These are phyloP conservation scores for Eucalyptus tenuipes DNA, from an alignment of 345 rosid species.

Conservation along the genomic window DNA sequence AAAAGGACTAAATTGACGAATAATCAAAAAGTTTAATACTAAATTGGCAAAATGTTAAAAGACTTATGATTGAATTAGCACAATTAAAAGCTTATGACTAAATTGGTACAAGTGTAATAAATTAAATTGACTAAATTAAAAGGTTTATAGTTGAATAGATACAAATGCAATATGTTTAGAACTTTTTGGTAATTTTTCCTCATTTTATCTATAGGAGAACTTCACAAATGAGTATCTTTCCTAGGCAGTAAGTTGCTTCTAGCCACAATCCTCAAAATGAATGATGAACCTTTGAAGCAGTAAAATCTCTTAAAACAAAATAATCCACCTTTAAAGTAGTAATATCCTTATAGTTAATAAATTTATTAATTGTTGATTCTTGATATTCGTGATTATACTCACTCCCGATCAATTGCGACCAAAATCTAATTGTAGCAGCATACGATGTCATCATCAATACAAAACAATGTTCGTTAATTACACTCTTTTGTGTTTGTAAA, in stretches of 20 bases:
- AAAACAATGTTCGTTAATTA: background rate
- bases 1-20: too few species aligned
- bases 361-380: background rate
- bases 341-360: background rate
- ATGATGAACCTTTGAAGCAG: background rate
- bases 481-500: background rate
- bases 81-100: too few species aligned
- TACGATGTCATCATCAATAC: background rate
- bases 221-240: background rate
- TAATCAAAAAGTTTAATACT: too few species aligned
- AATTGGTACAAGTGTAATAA: rapidly evolving
- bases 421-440: background rate
- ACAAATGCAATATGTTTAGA: too few species aligned
- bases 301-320: background rate
- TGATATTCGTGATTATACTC: background rate
- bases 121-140: too few species aligned
- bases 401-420: background rate
- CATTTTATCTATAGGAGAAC: background rate
- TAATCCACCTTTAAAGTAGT: background rate
- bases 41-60: too few species aligned
- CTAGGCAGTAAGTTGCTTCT: background rate
- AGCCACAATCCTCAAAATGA: background rate
- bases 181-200: too few species aligned
- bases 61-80: too few species aligned
- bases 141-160: too few species aligned